Evolutionary conservation across 1,284 basidiomycete species (phyloP).

Genomic region (Trichosporon sp.): DNA sequence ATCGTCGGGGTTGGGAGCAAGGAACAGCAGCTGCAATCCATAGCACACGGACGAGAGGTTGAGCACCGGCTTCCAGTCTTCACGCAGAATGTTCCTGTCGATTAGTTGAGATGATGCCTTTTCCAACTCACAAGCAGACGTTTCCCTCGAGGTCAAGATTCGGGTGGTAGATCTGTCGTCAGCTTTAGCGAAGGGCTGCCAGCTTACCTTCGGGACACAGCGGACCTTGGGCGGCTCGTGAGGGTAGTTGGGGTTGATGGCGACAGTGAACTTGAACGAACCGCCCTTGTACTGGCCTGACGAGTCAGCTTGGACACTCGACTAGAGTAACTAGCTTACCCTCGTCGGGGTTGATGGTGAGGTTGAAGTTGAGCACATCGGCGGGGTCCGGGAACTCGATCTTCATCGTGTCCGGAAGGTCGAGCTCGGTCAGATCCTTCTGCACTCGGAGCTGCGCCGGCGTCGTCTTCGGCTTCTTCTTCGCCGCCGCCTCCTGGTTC

Average conservation of each 20-base stretch:
- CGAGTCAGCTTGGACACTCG: conserved; percentile 1
- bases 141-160: conserved; percentile 97
- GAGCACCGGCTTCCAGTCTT: conserved; percentile 98
- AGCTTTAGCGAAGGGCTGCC: neutral
- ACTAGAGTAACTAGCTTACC: conserved; percentile 54
- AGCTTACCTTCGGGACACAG: conserved; percentile 80
- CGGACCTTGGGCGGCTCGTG: conserved; percentile 99
- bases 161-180: conserved; percentile 87
- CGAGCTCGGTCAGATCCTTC: conserved; percentile 97
- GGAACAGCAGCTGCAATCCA: conserved; percentile 93
- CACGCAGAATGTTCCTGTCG: conserved; percentile 80
- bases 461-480: conserved; percentile 94
- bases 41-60: conserved; percentile 97
- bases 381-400: conserved; percentile 84
- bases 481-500: conserved; percentile 79
- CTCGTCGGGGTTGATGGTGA: conserved; percentile 95
- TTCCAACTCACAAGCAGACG: conserved; percentile 62
- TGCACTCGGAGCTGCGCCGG: conserved; percentile 97
- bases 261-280: conserved; percentile 86
- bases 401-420: conserved; percentile 92
- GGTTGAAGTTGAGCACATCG: conserved; percentile 91
- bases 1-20: conserved; percentile 98
- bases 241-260: conserved; percentile 95
- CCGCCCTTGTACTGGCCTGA: conserved; percentile 97
- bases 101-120: conserved; percentile 7